Evolutionary conservation across 345 rosid genomes (phyloP), one percentile per base, ranked within the genome.

Genomic region (Schrenkiella parvula): DNA sequence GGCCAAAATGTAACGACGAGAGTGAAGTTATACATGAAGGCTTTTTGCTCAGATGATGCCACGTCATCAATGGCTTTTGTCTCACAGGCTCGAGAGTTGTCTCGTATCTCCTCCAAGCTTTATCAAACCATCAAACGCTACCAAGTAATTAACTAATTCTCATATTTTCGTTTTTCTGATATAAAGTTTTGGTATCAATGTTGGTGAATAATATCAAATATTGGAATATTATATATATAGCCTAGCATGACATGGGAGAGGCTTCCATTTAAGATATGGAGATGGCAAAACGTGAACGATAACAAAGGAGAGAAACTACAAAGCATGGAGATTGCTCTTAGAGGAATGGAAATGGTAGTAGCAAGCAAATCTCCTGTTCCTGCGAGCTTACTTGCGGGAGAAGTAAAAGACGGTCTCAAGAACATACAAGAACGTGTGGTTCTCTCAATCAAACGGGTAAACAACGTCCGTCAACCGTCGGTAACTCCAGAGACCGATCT

Each of bases 191-290:
- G 29, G 0, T 13, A 46, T 9, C 2, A 17, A 21, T 59, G 12
- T 8, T 32, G 54, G 6, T 10, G 17, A 19, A 19, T 35, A 38
- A 39, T n/a, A 12, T 39, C 47, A 68, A 44, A 76, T 23, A 67
- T 1, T 57, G n/a, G n/a, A 64, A 66, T 43, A 12, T 57, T 56
- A 31, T 58, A 35, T 42, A 22, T 65, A 53, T 78, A 93, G 97
- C 92, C 78, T 80, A 86, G 95, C 82, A 76, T 84, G 85, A 77
- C 78, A 71, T 93, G 96, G 92, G 97, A 93, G 86, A 85, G 66
- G 29, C 71, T 87, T 64, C 96, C 95, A 11, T 75, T 83, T 55
- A 87, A 73, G 60, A n/a, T 82, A 43, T 74, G 80, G 79, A 81
- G 79, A 44, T 72, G 80, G 21, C 82, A 66, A 54, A 56, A 70